phyloP scores from a whole-genome alignment of 176 grass and related monocot species.

The Alopecurus myosuroides region DNA sequence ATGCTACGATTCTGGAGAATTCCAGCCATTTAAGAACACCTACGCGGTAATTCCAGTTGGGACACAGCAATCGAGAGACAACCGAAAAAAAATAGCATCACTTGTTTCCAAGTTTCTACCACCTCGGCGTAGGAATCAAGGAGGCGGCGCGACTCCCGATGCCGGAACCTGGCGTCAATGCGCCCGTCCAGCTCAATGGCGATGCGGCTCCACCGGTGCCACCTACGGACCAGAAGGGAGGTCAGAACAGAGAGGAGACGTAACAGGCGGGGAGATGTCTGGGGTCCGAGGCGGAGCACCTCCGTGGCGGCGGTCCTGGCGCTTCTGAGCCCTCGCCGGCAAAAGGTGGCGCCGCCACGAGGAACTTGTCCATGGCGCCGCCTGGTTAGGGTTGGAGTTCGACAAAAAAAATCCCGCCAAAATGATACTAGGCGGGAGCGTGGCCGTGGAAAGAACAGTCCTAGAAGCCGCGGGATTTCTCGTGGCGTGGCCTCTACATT shows the following conservation, averaged over 20 bases:
- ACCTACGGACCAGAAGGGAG: neutral
- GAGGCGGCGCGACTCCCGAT: conserved; percentile 55
- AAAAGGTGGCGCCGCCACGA: conserved; percentile 28
- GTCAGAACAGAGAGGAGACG: neutral
- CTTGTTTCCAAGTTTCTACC: neutral
- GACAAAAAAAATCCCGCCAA: conserved; percentile 21
- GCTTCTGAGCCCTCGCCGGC: conserved; percentile 8
- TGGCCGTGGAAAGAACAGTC: neutral
- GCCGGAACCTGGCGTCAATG: conserved; percentile 42
- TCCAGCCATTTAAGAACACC: neutral
- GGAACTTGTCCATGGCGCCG: conserved; percentile 66
- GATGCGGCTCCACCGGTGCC: conserved; percentile 52
- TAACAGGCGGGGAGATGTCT: neutral
- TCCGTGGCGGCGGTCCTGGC: conserved; percentile 11
- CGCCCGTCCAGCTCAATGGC: conserved; percentile 66
- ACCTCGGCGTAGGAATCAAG: conserved; percentile 67
- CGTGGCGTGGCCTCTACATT: neutral
- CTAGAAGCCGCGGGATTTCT: neutral
- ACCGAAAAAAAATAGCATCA: conserved; percentile 1
- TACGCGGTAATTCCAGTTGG: neutral
- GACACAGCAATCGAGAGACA: neutral
- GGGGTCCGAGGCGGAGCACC: neutral
- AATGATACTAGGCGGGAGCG: neutral
- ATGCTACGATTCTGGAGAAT: neutral
- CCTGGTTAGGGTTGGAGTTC: neutral